Conservation (phyloP, 2,329 filamentous ascomycete genomes). For the Cladophialophora psammophila region DNA sequence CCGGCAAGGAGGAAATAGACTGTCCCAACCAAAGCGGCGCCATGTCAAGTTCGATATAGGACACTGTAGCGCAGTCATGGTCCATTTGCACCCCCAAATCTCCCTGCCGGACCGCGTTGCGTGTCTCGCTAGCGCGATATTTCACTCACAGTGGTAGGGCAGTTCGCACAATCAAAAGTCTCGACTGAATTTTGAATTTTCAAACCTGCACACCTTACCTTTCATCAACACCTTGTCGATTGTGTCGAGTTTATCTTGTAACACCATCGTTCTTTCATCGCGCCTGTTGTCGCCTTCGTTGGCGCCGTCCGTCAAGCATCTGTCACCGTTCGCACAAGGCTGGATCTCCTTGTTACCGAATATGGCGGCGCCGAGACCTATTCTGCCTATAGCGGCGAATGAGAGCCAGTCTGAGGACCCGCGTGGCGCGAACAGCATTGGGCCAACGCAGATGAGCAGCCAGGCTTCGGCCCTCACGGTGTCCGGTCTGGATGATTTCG, state of each 20-base stretch:
- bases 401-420: background rate
- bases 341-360: background rate
- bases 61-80: background rate
- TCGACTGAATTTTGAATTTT: background rate
- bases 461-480: background rate
- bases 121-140: background rate
- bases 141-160: background rate
- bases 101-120: background rate
- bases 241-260: conserved; percentile 4
- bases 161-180: background rate
- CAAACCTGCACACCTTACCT: background rate
- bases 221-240: background rate
- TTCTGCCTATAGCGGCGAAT: background rate
- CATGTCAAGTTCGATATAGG: background rate
- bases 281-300: background rate
- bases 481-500: background rate
- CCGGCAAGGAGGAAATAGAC: background rate
- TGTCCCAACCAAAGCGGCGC: background rate
- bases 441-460: background rate
- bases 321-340: background rate
- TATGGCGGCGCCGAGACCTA: background rate
- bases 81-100: background rate
- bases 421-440: background rate
- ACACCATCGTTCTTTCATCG: conserved; percentile 1
- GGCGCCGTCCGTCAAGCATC: background rate